Percentiles rank a stretch among this genome's conserved stretches.
Conservation (phyloP, 2,329 filamentous ascomycete species). For the Amesomyces nigricolor region DNA sequence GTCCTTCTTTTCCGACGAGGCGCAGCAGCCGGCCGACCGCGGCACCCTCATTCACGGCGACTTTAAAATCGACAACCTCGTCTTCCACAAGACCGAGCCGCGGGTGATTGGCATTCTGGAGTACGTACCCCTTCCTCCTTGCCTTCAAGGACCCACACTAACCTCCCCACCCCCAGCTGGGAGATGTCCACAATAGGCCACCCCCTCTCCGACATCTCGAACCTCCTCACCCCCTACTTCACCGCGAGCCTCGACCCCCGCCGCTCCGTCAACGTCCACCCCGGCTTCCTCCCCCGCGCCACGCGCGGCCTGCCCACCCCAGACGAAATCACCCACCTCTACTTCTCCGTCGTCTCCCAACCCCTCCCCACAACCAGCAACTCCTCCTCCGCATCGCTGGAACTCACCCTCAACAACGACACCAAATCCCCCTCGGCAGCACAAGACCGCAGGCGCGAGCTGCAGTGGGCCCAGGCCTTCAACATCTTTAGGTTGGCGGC, state of each 20-base stretch:
- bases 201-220: constrained; percentile 83
- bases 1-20: constrained; percentile 65
- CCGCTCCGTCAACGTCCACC: constrained; percentile 30
- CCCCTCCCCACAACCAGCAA: constrained; percentile 1
- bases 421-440: constrained; percentile 31
- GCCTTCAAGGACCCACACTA: neutral
- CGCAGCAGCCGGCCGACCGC: constrained; percentile 68
- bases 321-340: constrained; percentile 33
- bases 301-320: constrained; percentile 52
- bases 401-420: constrained; percentile 35
- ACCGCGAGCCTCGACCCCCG: constrained; percentile 30
- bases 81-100: constrained; percentile 85
- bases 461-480: constrained; percentile 58
- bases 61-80: constrained; percentile 89
- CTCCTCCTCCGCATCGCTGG: constrained; percentile 14
- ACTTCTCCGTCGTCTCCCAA: constrained; percentile 37
- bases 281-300: constrained; percentile 54
- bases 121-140: constrained; percentile 39
- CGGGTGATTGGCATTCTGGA: constrained; percentile 89
- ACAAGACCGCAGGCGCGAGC: constrained; percentile 38
- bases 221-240: constrained; percentile 57
- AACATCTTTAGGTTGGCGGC: constrained; percentile 55
- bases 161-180: constrained; percentile 52
- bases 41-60: constrained; percentile 85
- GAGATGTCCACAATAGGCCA: constrained; percentile 99